These are phyloP conservation scores for Bombardia bombarda DNA, from an alignment of 495 filamentous ascomycete species.

Conservation along the genomic window DNA sequence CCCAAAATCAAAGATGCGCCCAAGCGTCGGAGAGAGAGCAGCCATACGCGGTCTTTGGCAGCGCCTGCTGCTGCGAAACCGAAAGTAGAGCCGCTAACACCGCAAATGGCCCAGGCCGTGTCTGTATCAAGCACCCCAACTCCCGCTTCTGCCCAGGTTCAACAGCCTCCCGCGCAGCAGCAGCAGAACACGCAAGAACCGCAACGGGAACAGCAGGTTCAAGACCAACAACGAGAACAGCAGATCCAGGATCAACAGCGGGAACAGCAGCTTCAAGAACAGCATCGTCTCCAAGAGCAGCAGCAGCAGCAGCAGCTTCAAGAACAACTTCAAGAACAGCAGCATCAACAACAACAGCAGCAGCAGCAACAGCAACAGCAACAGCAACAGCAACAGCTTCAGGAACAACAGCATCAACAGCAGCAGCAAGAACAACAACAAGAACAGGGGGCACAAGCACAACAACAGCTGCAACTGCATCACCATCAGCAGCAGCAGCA, in stretches of 20 bases:
- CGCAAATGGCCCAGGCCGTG: constrained; percentile 33
- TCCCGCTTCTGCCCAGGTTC: constrained; percentile 16
- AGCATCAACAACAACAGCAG: constrained; percentile 11
- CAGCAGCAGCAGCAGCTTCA: constrained; percentile 13
- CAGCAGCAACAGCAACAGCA: constrained; percentile 18
- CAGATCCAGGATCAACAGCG: constrained; percentile 12
- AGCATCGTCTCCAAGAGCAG: constrained; percentile 10
- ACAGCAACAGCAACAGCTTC: constrained; percentile 15
- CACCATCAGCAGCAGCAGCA: constrained; percentile 13
- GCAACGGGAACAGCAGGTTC: constrained; percentile 9
- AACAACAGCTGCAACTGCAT: constrained; percentile 8
- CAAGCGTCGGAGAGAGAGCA: constrained; percentile 60
- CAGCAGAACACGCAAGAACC: constrained; percentile 12
- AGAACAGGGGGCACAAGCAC: no score
- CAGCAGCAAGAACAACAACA: constrained; percentile 11
- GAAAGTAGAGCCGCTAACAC: constrained; percentile 30
- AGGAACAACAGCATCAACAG: constrained; percentile 4
- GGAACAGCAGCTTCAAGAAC: constrained; percentile 13
- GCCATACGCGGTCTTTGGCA: constrained; percentile 35
- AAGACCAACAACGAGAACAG: constrained; percentile 7
- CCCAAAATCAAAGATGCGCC: constrained; percentile 65
- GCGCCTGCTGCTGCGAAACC: constrained; percentile 29
- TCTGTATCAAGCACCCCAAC: constrained; percentile 30
- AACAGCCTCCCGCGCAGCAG: constrained; percentile 15
- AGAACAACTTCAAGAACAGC: constrained; percentile 4